Conservation (phyloP, 176 grass and related monocot species). For the Lolium multiflorum region DNA sequence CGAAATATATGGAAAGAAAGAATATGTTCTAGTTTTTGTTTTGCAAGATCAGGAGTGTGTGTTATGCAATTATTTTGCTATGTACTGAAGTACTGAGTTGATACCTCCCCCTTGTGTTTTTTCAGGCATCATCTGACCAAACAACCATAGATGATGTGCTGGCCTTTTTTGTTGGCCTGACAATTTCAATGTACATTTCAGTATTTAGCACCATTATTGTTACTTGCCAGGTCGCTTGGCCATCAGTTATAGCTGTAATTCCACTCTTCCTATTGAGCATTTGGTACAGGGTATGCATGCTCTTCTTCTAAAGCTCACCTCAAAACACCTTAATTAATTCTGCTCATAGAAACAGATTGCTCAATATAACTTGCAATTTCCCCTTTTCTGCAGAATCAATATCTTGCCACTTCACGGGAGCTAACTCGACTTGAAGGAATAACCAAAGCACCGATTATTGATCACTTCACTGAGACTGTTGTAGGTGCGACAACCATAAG, state of each 20-base stretch:
- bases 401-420: constrained; percentile 88
- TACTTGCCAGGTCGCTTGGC: constrained; percentile 92
- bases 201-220: constrained; percentile 74
- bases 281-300: constrained; percentile 93
- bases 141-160: constrained; percentile 86
- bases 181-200: constrained; percentile 86
- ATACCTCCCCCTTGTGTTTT: constrained; percentile 16
- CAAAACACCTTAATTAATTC: constrained; percentile 9
- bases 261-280: constrained; percentile 83
- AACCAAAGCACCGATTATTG: constrained; percentile 94
- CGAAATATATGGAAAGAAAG: background rate
- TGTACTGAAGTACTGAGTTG: constrained; percentile 15
- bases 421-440: constrained; percentile 92
- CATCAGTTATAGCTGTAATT: constrained; percentile 78
- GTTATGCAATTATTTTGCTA: background rate
- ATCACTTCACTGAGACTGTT: constrained; percentile 97
- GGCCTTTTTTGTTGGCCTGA: constrained; percentile 82
- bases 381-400: constrained; percentile 63
- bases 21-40: background rate
- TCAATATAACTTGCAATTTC: background rate
- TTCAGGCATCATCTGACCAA: constrained; percentile 98
- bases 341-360: background rate
- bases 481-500: constrained; percentile 83
- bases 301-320: background rate
- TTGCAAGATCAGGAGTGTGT: background rate